Conservation (phyloP, 768 basidiomycete genomes). For the Leucocoprinus birnbaumii region DNA sequence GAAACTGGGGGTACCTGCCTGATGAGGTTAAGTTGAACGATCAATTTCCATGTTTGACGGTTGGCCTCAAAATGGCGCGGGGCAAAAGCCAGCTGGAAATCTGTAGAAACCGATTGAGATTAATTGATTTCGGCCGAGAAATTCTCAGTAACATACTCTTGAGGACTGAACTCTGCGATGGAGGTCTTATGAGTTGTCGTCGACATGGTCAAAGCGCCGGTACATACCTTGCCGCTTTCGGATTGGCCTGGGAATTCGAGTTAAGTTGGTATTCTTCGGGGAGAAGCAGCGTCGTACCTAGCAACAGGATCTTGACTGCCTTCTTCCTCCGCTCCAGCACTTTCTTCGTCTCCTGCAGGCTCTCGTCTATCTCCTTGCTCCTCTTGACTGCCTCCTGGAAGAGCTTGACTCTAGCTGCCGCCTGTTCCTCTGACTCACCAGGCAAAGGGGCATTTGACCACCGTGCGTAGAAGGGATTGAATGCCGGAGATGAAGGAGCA, state of each 20-base stretch:
- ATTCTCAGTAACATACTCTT: constrained; percentile 32
- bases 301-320: constrained; percentile 51
- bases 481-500: constrained; percentile 11
- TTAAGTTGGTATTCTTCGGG: background rate
- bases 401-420: constrained; percentile 26
- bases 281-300: constrained; percentile 34
- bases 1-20: constrained; percentile 31
- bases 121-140: background rate
- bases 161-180: constrained; percentile 42
- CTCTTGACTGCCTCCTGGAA: constrained; percentile 39
- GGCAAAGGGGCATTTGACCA: constrained; percentile 23
- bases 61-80: constrained; percentile 60
- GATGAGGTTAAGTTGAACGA: constrained; percentile 71
- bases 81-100: constrained; percentile 67
- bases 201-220: background rate
- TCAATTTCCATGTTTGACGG: constrained; percentile 54
- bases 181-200: background rate
- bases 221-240: constrained; percentile 51
- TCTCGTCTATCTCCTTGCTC: constrained; percentile 48
- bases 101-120: constrained; percentile 27
- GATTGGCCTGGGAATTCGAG: constrained; percentile 42
- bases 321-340: constrained; percentile 45
- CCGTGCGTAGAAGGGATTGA: constrained; percentile 27
- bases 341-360: constrained; percentile 41
- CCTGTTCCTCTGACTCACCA: constrained; percentile 32